phyloP scores from a whole-genome alignment of 495 filamentous ascomycete species.

The Echria macrotheca region DNA sequence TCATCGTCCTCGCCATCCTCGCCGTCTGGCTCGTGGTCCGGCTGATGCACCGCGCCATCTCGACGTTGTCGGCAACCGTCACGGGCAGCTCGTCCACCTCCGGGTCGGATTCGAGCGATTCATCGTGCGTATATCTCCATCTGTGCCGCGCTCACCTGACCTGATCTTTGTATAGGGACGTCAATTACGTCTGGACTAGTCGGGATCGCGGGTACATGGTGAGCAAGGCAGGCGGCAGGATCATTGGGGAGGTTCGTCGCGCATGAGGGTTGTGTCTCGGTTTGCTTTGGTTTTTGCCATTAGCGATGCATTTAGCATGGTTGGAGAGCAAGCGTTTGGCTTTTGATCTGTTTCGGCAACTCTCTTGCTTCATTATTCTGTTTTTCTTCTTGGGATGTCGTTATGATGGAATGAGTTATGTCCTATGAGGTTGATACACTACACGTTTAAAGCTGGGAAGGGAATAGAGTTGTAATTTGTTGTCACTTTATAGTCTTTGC shows the following conservation, averaged over 20 bases:
- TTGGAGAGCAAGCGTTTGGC: too few species aligned
- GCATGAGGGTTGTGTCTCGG: too few species aligned
- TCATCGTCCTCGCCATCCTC: conserved; percentile 4
- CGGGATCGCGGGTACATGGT: neutral
- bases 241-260: neutral
- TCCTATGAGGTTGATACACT: too few species aligned
- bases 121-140: neutral
- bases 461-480: too few species aligned
- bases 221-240: neutral
- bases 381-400: too few species aligned
- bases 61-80: conserved; percentile 7
- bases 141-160: neutral
- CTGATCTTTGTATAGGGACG: neutral
- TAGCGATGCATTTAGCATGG: too few species aligned
- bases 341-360: too few species aligned
- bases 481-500: too few species aligned
- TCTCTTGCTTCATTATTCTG: too few species aligned
- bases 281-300: too few species aligned
- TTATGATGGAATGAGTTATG: too few species aligned
- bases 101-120: neutral
- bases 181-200: neutral
- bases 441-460: too few species aligned
- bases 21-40: conserved; percentile 2
- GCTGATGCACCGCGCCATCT: neutral
- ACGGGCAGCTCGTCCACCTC: conserved; percentile 5